Evolutionary conservation across 2,329 filamentous ascomycete species (phyloP).

Genomic region (Pleoardoris graminearum): DNA sequence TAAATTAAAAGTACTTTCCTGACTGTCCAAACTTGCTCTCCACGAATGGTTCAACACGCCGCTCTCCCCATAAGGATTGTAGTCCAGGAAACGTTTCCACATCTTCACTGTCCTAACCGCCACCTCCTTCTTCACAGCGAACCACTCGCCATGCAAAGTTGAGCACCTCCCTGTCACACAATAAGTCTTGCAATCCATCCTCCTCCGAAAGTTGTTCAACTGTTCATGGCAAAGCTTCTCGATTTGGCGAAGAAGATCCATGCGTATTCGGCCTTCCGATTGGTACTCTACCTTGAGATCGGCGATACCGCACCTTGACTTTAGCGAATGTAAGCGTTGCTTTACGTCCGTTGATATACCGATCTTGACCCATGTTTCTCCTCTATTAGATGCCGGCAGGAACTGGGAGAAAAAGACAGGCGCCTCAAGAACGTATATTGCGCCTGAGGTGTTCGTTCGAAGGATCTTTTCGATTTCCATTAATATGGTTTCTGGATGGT

Average conservation of each 20-base stretch:
- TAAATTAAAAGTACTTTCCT: background rate
- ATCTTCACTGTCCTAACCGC: conserved; percentile 2
- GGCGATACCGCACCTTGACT: background rate
- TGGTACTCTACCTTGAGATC: background rate
- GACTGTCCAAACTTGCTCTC: background rate
- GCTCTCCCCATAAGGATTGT: background rate
- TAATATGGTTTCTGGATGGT: background rate
- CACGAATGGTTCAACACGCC: background rate
- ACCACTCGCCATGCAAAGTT: conserved; percentile 9
- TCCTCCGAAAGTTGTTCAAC: conserved; percentile 5
- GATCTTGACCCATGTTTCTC: conserved; percentile 6
- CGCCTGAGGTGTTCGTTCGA: background rate
- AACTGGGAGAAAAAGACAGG: conserved; percentile 4
- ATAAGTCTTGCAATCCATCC: background rate
- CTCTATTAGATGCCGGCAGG: background rate
- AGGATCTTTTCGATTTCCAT: background rate
- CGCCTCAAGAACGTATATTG: conserved; percentile 3
- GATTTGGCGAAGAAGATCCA: background rate
- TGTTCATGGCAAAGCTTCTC: conserved; percentile 5
- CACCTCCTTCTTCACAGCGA: background rate
- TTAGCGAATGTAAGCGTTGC: background rate
- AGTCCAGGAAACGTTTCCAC: conserved; percentile 2
- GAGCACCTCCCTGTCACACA: background rate
- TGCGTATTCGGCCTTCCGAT: background rate
- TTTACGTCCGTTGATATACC: background rate